Evolutionary conservation across 2,329 filamentous ascomycete species (phyloP), one percentile per base, ranked within the genome.

Genomic region (Biscogniauxia sp.): DNA sequence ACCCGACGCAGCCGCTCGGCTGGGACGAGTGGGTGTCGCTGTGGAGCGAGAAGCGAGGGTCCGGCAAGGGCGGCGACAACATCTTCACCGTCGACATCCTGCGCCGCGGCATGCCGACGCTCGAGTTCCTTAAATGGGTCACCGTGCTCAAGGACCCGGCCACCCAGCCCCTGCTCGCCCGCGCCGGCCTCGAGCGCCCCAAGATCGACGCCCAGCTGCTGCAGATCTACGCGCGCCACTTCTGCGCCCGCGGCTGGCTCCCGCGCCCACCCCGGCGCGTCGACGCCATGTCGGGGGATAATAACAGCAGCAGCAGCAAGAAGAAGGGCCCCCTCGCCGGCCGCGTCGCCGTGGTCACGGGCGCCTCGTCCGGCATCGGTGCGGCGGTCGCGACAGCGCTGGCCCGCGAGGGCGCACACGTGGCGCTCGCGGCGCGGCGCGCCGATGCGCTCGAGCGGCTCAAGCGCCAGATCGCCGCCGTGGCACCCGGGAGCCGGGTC

Each of bases 81-180:
- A 85, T 86, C 1, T 92, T 92, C 69, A 93, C 91, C 0, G 85
- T 91, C 37, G 90, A 93, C 66, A 91, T 93, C 66, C 86, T 94
- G 11, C 88, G 89, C 54, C 88, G 89, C 64, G 90, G 91, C 62
- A 93, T 93, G 90, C 91, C 91, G 1, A 88, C 83, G 7, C 84
- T 89, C 1, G 88, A 91, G 15, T 90, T 90, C 68, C 75, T 93
- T 55, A 81, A 84, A 61, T 86, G 85, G 53, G 88, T 92, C 41
- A 90, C 89, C 0, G 87, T 93, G 1, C 84, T 94, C 50, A 86
- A 91, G 72, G 90, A 93, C 68, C 82, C 84, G 11, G 82, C 83
- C 56, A 93, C 91, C 0, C 80, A 83, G 51, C 84, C 88, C 0
- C 80, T 86, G 55, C 84, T 86, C 15, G 73, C 75, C 5, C 67